A percentile compares a stretch with the other conserved stretches of the same genome.
These are phyloP conservation scores for Sordariomycetes sp. DNA, from an alignment of 2,329 filamentous ascomycete genomes.

Conservation along the genomic window DNA sequence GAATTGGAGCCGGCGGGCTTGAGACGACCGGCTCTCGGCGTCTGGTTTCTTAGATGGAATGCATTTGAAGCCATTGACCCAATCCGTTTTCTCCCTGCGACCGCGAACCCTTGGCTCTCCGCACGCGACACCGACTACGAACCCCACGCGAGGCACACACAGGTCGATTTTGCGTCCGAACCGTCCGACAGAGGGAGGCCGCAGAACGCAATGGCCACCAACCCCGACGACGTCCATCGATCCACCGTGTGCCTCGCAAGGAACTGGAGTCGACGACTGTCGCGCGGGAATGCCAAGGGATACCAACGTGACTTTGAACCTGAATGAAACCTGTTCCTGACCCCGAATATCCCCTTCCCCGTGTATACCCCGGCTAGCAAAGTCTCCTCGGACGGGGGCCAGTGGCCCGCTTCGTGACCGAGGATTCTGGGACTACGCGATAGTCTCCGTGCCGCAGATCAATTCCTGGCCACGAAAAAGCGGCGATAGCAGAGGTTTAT, in stretches of 20 bases:
- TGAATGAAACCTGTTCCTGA: not conserved
- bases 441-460: conserved; percentile 50
- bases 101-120: not conserved
- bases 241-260: not conserved
- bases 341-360: not conserved
- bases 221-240: not conserved
- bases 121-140: not conserved
- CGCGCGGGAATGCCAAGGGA: not conserved
- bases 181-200: not conserved
- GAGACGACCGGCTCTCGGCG: conserved; percentile 12
- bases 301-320: not conserved
- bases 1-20: conserved; percentile 31
- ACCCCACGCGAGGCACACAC: not conserved
- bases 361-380: conserved; percentile 35
- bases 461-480: conserved; percentile 48
- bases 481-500: conserved; percentile 42
- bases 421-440: conserved; percentile 47
- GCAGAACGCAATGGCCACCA: too few species aligned
- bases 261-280: not conserved
- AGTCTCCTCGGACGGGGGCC: conserved; percentile 39
- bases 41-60: conserved; percentile 7
- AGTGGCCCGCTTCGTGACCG: conserved; percentile 26
- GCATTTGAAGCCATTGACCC: conserved; percentile 5
- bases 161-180: not conserved
- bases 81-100: not conserved